phyloP scores from a whole-genome alignment of 2,329 filamentous ascomycete genomes.

The Diaporthe batatas region DNA sequence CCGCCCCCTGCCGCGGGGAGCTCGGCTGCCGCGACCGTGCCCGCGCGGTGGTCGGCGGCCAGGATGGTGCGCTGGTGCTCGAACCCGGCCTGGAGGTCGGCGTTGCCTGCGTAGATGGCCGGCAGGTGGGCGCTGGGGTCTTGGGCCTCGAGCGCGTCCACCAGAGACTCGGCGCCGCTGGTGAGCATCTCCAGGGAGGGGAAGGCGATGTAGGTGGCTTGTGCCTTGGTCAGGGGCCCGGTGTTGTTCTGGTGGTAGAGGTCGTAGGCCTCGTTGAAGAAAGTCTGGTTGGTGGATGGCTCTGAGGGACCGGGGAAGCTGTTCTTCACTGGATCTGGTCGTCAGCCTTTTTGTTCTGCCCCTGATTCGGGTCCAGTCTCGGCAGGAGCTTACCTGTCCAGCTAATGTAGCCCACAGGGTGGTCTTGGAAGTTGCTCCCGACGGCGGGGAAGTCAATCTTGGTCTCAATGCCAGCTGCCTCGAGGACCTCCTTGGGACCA shows the following conservation, averaged over 20 bases:
- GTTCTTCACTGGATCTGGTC: conserved; percentile 4
- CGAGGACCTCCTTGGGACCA: not conserved
- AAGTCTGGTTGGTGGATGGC: not conserved
- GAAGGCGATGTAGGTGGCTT: conserved; percentile 17
- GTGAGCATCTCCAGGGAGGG: conserved; percentile 10
- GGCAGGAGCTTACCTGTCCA: not conserved
- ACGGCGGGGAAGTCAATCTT: conserved; percentile 6
- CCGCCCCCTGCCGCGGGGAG: conserved; percentile 46
- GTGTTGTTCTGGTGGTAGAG: conserved; percentile 17
- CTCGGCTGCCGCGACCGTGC: conserved; percentile 49
- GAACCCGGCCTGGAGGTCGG: not conserved
- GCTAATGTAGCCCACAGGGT: conserved; percentile 5
- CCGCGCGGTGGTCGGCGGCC: conserved; percentile 53
- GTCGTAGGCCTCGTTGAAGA: conserved; percentile 23
- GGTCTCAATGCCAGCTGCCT: conserved; percentile 6
- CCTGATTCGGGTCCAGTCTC: too few relatives aligned
- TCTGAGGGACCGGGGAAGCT: not conserved
- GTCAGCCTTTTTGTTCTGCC: not conserved
- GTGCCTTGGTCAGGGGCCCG: conserved; percentile 9
- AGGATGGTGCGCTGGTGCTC: conserved; percentile 46
- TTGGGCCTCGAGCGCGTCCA: conserved; percentile 3
- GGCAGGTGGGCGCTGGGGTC: not conserved
- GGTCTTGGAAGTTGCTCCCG: conserved; percentile 12
- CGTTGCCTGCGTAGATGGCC: not conserved
- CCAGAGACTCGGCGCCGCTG: not conserved